Conservation (phyloP, 345 rosid genomes). For the Hibiscus mutabilis region DNA sequence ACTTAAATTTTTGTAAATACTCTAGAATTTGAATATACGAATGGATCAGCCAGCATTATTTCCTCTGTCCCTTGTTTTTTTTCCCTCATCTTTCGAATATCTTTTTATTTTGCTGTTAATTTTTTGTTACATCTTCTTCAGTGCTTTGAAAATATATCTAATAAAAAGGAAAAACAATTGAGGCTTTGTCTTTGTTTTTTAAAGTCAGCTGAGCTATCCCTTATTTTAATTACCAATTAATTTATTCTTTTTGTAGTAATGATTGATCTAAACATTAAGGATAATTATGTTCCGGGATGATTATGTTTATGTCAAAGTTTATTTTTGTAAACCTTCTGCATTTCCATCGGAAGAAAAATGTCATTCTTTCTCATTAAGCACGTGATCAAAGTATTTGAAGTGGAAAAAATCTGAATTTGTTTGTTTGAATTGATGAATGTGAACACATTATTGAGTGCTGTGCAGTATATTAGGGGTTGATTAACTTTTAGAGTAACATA, state of each 20-base stretch:
- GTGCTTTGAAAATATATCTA: background rate
- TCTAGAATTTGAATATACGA: background rate
- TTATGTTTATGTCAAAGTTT: background rate
- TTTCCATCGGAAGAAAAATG: background rate
- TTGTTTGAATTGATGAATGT: background rate
- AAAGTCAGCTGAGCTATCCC: background rate
- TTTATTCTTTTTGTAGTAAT: background rate
- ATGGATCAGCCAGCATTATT: background rate
- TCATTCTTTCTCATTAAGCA: background rate
- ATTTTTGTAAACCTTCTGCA: background rate
- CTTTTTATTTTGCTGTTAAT: too few relatives aligned
- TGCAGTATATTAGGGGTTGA: background rate
- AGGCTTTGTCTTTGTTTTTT: background rate
- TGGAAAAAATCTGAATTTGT: background rate
- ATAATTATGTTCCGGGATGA: background rate
- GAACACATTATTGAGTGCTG: background rate
- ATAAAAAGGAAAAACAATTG: background rate
- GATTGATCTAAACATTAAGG: background rate
- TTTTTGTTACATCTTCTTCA: background rate
- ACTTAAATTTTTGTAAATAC: background rate
- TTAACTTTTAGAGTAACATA: too few relatives aligned
- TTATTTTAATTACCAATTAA: background rate
- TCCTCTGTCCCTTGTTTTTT: too few relatives aligned
- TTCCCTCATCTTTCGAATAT: too few relatives aligned
- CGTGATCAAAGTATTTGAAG: background rate